Evolutionary conservation across 1,139 yeast species (phyloP).

Genomic region (Yamadazyma blattariae): DNA sequence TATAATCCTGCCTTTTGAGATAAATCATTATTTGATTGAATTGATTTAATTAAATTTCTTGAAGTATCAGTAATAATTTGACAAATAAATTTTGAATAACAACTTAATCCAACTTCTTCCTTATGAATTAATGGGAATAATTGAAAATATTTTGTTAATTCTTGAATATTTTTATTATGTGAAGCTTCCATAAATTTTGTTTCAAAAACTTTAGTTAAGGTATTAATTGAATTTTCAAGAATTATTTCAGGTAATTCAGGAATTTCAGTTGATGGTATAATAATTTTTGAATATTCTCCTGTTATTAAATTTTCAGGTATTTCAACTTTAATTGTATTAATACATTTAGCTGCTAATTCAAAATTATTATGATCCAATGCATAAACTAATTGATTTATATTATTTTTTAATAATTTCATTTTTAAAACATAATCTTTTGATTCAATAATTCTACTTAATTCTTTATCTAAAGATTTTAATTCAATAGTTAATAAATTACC

Average conservation of each 20-base stretch:
- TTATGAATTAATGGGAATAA: conserved; percentile 84
- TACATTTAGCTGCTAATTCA: conserved; percentile 68
- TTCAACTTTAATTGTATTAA: conserved; percentile 46
- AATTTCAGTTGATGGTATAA: conserved; percentile 89
- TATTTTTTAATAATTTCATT: conserved; percentile 60
- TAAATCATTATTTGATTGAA: conserved; percentile 23
- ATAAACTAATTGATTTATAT: conserved; percentile 63
- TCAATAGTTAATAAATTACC: conserved; percentile 68
- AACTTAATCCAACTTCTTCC: conserved; percentile 67
- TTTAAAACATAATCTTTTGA: conserved; percentile 65
- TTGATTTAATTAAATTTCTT: conserved; percentile 51
- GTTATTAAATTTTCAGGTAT: conserved; percentile 51
- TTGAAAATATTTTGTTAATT: conserved; percentile 75
- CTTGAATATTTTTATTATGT: conserved; percentile 57
- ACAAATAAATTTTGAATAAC: conserved; percentile 84
- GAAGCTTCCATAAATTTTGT: conserved; percentile 73
- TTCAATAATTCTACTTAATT: conserved; percentile 62
- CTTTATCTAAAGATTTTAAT: conserved; percentile 68
- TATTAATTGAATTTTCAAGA: conserved; percentile 54
- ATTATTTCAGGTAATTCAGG: conserved; percentile 74
- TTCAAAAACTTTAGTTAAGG: conserved; percentile 56
- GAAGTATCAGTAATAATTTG: conserved; percentile 80
- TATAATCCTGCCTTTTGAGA: conserved; percentile 47
- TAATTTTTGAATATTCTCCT: conserved; percentile 75
- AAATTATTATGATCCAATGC: conserved; percentile 69